Conservation (phyloP, 169 alveolate genomes). For the Cryptosporidium muris region DNA sequence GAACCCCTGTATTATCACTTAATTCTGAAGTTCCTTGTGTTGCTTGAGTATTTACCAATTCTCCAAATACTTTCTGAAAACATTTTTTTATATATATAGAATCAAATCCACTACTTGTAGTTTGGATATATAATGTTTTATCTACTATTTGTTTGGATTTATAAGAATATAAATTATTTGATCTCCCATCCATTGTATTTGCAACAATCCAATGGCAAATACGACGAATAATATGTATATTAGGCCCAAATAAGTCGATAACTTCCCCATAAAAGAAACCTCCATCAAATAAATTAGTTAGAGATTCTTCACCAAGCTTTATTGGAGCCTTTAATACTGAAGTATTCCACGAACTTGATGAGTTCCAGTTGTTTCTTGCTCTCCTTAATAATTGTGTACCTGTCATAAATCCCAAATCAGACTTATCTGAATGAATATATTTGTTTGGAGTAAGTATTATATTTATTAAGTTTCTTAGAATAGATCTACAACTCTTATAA, state of each 20-base stretch:
- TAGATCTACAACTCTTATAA: constrained; percentile 46
- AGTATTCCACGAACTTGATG: background rate
- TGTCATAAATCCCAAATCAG: constrained; percentile 23
- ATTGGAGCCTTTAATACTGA: background rate
- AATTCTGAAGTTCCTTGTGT: constrained; percentile 28
- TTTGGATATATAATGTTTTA: constrained; percentile 39
- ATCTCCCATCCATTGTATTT: constrained; percentile 25
- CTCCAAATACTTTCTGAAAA: constrained; percentile 52
- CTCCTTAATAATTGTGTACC: constrained; percentile 12
- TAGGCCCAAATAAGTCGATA: constrained; percentile 60
- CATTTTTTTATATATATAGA: constrained; percentile 56
- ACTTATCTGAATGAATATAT: background rate
- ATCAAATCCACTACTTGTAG: constrained; percentile 54
- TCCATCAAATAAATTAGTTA: constrained; percentile 66
- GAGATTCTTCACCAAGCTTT: constrained; percentile 26
- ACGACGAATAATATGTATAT: constrained; percentile 32
- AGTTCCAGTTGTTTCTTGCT: constrained; percentile 29
- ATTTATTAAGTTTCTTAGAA: constrained; percentile 11
- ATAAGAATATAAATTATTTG: background rate
- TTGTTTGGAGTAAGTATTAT: background rate
- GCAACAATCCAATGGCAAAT: constrained; percentile 55
- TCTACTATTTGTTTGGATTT: background rate
- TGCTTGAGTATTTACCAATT: constrained; percentile 19
- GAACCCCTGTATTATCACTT: constrained; percentile 10
- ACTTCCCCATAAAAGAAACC: constrained; percentile 42